Evolutionary conservation across 2,329 filamentous ascomycete genomes (phyloP).

Genomic region (Colletotrichum chrysophilum): DNA sequence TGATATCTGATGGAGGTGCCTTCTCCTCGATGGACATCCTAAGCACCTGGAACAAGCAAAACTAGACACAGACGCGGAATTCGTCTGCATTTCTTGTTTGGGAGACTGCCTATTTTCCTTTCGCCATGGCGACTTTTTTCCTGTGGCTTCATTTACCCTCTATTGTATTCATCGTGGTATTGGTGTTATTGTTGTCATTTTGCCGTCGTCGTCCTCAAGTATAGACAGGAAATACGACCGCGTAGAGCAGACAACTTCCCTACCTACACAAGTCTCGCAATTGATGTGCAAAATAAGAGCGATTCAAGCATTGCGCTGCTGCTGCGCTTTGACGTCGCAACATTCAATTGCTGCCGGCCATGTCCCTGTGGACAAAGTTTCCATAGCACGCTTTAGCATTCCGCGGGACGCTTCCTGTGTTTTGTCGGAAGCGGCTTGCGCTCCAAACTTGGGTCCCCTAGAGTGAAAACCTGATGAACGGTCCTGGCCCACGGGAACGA

Average conservation of each 20-base stretch:
- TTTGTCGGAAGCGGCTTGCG: neutral
- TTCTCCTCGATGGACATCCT: neutral
- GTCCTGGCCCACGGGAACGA: neutral
- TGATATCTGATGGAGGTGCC: neutral
- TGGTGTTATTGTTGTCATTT: neutral
- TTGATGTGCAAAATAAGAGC: neutral
- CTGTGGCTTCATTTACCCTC: neutral
- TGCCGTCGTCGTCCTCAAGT: neutral
- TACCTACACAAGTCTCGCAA: neutral
- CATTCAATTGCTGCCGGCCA: neutral
- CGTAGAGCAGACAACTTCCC: neutral
- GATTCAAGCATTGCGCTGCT: neutral
- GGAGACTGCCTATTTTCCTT: neutral
- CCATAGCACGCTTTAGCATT: neutral
- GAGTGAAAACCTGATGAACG: neutral
- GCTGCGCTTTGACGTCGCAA: neutral
- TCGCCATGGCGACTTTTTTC: neutral
- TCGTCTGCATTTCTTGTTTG: neutral
- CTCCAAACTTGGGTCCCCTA: neutral
- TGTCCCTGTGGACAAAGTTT: neutral
- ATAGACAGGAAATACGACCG: neutral
- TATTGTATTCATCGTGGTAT: neutral
- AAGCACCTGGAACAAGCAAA: neutral
- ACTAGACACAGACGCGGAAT: too few relatives aligned
- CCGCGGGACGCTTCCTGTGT: neutral